Percentiles rank a stretch among this genome's conserved stretches.
These are phyloP conservation scores for Jacaranda mimosifolia DNA, from an alignment of 257 asterid species.

Conservation along the genomic window DNA sequence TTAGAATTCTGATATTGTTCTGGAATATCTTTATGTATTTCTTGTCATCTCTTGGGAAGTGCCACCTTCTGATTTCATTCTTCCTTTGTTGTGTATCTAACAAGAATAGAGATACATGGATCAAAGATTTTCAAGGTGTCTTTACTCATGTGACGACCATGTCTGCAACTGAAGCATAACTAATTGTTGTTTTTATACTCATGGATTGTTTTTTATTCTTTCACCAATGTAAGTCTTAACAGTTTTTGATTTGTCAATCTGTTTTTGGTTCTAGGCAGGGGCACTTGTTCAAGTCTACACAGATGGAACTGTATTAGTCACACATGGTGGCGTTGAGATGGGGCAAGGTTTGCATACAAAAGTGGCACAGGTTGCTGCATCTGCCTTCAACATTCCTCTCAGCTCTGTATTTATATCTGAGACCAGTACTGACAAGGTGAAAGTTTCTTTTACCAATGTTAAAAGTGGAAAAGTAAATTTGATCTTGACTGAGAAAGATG, in stretches of 20 bases:
- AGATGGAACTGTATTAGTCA: constrained; percentile 96
- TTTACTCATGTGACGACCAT: neutral
- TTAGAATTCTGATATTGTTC: neutral
- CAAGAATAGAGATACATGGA: neutral
- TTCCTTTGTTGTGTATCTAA: neutral
- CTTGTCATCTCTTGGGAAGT: too few species aligned
- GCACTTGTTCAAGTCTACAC: constrained; percentile 98
- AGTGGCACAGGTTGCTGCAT: constrained; percentile 96
- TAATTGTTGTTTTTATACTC: neutral
- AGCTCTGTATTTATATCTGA: constrained; percentile 92
- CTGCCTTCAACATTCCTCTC: constrained; percentile 85
- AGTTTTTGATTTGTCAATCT: constrained; percentile 26
- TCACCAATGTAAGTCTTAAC: constrained; percentile 7
- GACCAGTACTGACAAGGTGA: constrained; percentile 98
- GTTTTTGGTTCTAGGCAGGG: constrained; percentile 71
- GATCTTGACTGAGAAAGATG: neutral
- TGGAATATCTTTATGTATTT: too few species aligned
- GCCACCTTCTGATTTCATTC: neutral
- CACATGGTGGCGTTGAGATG: constrained; percentile 99
- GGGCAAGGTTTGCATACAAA: constrained; percentile 99
- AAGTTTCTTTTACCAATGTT: neutral
- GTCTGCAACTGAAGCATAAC: neutral
- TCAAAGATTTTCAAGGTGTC: neutral
- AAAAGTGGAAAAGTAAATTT: neutral
- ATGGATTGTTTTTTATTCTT: neutral